Percentiles rank a stretch among this genome's conserved stretches.
These are phyloP conservation scores for Malania oleifera DNA, from an alignment of 164 flowering plant species.

Conservation along the genomic window DNA sequence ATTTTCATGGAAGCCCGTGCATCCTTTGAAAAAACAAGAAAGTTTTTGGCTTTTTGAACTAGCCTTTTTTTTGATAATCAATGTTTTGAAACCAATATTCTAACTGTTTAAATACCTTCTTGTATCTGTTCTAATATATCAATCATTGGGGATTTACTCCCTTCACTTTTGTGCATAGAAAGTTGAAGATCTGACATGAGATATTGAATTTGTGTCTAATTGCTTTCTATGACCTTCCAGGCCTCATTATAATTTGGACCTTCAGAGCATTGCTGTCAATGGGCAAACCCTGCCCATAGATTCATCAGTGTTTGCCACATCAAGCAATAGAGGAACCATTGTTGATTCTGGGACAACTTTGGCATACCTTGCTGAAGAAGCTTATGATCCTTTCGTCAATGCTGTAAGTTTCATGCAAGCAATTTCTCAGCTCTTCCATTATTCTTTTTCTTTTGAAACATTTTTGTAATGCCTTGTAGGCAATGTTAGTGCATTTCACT, in stretches of 20 bases:
- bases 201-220: conserved; percentile 5
- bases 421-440: neutral
- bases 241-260: conserved; percentile 92
- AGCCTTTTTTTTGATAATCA: neutral
- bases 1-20: no score
- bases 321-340: conserved; percentile 72
- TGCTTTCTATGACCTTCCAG: conserved; percentile 41
- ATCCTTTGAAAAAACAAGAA: no score
- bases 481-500: no score
- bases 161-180: neutral
- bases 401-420: conserved; percentile 52
- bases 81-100: neutral
- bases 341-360: conserved; percentile 97
- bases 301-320: conserved; percentile 68
- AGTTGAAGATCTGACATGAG: neutral
- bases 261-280: conserved; percentile 80
- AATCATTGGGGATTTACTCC: no score
- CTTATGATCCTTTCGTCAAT: conserved; percentile 62
- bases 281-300: conserved; percentile 71
- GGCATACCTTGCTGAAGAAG: conserved; percentile 88
- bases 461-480: neutral
- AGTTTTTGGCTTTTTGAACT: neutral
- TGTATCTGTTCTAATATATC: no score
- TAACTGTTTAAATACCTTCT: neutral
- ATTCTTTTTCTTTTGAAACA: neutral